These are phyloP conservation scores for Aspergillus glaucus DNA, from an alignment of 2,329 filamentous ascomycete genomes.

Conservation along the genomic window DNA sequence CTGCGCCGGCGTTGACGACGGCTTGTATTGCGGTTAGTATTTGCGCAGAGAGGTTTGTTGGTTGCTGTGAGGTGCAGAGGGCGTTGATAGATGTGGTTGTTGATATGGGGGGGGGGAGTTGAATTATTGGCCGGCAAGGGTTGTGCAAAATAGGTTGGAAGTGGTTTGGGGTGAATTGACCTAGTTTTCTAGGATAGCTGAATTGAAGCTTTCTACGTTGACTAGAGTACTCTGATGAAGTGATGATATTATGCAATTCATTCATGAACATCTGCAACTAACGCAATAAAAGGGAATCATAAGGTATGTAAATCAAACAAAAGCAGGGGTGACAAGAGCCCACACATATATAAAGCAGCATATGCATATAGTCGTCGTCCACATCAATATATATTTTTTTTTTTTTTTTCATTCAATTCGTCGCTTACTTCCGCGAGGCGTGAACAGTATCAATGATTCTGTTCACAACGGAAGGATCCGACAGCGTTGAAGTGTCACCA, in stretches of 20 bases:
- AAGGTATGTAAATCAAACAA: background rate
- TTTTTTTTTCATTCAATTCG: conserved; percentile 2
- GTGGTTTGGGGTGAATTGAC: no score
- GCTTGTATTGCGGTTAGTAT: conserved; percentile 27
- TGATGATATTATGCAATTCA: no score
- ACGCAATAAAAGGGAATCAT: no score
- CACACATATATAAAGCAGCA: background rate
- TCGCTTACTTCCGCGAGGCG: conserved; percentile 22
- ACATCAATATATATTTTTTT: conserved; percentile 1
- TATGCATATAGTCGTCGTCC: background rate
- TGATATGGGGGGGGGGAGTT: background rate
- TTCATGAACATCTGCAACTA: no score
- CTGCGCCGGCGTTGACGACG: conserved; percentile 50
- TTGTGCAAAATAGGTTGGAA: no score
- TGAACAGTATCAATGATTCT: conserved; percentile 84
- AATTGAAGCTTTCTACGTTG: no score
- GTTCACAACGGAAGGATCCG: conserved; percentile 80
- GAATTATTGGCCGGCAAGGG: background rate
- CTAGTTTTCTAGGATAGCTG: no score
- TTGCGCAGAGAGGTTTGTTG: conserved; percentile 28
- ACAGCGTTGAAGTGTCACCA: conserved; percentile 88
- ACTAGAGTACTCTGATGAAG: no score
- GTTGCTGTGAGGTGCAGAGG: conserved; percentile 18
- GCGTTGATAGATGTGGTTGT: conserved; percentile 21
- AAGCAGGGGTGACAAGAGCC: background rate